Percentiles rank a stretch among this genome's conserved stretches.
Evolutionary conservation across 2,329 filamentous ascomycete species (phyloP).

Genomic region (Trichothecium sympodiale): DNA sequence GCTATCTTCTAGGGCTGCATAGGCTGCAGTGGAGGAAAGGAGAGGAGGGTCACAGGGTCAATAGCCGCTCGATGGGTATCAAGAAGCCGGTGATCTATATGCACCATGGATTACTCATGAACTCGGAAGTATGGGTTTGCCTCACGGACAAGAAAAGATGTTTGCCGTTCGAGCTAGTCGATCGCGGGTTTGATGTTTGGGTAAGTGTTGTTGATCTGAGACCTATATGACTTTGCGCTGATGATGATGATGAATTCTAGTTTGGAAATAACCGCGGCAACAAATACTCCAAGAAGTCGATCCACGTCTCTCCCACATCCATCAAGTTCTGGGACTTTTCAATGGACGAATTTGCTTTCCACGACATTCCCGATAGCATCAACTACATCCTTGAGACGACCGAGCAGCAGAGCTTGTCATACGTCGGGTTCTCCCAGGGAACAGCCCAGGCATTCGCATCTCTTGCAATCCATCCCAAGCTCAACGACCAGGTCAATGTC

Average conservation of each 20-base stretch:
- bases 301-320: constrained; percentile 62
- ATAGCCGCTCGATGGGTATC: constrained; percentile 54
- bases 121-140: constrained; percentile 97
- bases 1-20: constrained; percentile 84
- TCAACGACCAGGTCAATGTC: constrained; percentile 89
- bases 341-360: constrained; percentile 95
- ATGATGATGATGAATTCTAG: constrained; percentile 27
- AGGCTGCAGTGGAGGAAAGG: constrained; percentile 73
- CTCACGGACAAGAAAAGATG: constrained; percentile 77
- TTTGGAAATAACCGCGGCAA: constrained; percentile 96
- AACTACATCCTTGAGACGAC: constrained; percentile 82
- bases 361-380: constrained; percentile 94
- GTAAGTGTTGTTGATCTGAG: constrained; percentile 34
- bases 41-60: constrained; percentile 70
- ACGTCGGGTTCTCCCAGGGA: constrained; percentile 94
- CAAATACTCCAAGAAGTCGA: constrained; percentile 96
- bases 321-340: constrained; percentile 91
- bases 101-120: constrained; percentile 96
- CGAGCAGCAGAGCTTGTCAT: constrained; percentile 72
- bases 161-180: constrained; percentile 79
- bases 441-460: constrained; percentile 95
- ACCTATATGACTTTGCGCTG: not conserved
- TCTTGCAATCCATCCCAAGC: constrained; percentile 77
- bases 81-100: constrained; percentile 85
- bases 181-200: constrained; percentile 93